A percentile compares a stretch with the other conserved stretches of the same genome.
These are phyloP conservation scores for Neohortaea acidophila DNA, from an alignment of 495 filamentous ascomycete species.

Conservation along the genomic window DNA sequence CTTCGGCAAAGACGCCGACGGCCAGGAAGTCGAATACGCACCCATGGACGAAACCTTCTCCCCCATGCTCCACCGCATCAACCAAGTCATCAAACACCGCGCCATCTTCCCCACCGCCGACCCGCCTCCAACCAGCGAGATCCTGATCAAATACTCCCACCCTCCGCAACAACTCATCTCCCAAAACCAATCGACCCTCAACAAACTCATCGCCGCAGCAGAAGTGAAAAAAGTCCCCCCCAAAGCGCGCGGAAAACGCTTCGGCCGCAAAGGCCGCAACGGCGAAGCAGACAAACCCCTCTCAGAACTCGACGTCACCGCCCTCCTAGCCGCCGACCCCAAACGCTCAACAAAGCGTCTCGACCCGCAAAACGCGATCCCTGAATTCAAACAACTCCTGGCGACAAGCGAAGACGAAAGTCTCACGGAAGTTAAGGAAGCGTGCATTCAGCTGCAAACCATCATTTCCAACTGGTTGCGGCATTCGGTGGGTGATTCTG, in stretches of 20 bases:
- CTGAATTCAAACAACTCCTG: conserved; percentile 79
- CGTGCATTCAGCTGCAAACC: conserved; percentile 54
- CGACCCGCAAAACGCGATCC: conserved; percentile 64
- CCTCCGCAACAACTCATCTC: conserved; percentile 52
- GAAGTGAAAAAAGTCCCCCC: conserved; percentile 89
- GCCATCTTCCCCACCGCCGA: conserved; percentile 59
- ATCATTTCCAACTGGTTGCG: conserved; percentile 56
- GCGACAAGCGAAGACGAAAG: conserved; percentile 39
- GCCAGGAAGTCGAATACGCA: conserved; percentile 56
- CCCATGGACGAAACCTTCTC: conserved; percentile 73
- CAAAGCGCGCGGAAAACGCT: conserved; percentile 38
- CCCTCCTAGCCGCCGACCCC: conserved; percentile 45
- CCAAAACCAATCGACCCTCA: conserved; percentile 38
- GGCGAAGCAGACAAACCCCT: conserved; percentile 52
- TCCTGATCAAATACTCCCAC: conserved; percentile 57
- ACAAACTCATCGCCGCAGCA: conserved; percentile 49
- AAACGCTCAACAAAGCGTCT: conserved; percentile 45
- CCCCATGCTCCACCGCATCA: conserved; percentile 82
- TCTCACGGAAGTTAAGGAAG: conserved; percentile 47
- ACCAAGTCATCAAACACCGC: conserved; percentile 67
- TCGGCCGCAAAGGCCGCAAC: conserved; percentile 53
- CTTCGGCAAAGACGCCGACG: conserved; percentile 51
- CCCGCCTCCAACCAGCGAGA: conserved; percentile 48
- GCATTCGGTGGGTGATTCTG: conserved; percentile 56
- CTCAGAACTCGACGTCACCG: conserved; percentile 77